Evolutionary conservation across 257 asterid genomes (phyloP).

Genomic region (Nicotiana obtusifolia): DNA sequence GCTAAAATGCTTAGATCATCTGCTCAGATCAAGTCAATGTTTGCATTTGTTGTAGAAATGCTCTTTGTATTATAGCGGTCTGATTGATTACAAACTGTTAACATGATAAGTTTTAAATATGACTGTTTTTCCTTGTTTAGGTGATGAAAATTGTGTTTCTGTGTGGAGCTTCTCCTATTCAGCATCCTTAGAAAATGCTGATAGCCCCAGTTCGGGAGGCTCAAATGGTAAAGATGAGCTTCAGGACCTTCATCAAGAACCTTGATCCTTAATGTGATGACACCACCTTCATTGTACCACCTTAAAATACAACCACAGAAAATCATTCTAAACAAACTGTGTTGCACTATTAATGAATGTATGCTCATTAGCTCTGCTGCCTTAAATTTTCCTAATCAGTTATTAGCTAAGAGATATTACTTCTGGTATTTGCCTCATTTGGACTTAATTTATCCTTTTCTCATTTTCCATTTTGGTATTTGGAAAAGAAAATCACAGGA

Average conservation of each 20-base stretch:
- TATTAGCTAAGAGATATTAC: too few species aligned
- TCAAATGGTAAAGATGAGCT: constrained; percentile 12
- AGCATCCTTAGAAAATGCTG: constrained; percentile 27
- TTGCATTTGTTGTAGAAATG: neutral
- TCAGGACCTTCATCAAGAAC: constrained; percentile 1
- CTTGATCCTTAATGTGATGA: constrained; percentile 5
- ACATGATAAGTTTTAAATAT: neutral
- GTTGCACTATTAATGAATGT: constrained; percentile 1
- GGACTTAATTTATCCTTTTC: too few species aligned
- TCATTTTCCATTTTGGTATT: too few species aligned
- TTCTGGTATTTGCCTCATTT: too few species aligned
- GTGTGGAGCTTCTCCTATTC: constrained; percentile 69
- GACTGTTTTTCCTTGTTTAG: constrained; percentile 28
- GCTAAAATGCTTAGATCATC: neutral
- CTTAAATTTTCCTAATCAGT: too few species aligned
- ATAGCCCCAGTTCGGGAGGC: constrained; percentile 16
- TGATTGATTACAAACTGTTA: neutral
- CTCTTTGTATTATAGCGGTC: neutral
- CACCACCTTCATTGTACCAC: neutral
- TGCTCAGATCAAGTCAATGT: neutral
- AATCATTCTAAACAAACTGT: neutral
- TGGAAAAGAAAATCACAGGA: too few species aligned
- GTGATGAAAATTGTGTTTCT: constrained; percentile 79
- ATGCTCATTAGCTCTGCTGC: too few species aligned
- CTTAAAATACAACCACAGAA: neutral